Conservation (phyloP, 2,329 filamentous ascomycete genomes). For the Didymella arachidicola region DNA sequence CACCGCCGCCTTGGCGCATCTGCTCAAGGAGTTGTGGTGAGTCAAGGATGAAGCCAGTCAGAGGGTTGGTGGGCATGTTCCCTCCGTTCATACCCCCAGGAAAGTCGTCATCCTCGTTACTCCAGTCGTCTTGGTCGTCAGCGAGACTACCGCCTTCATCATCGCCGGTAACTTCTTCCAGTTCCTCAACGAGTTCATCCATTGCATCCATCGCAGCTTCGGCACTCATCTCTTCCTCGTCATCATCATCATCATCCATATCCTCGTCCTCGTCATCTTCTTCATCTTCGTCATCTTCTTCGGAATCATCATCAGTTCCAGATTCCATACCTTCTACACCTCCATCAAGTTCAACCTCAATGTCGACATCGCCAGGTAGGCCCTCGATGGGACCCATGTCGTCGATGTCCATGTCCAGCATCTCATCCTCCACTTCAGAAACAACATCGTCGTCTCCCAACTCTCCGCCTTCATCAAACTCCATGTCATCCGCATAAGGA, state of each 20-base stretch:
- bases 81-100: conserved; percentile 57
- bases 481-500: conserved; percentile 88
- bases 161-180: conserved; percentile 58
- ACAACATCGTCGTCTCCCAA: conserved; percentile 74
- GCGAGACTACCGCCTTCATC: conserved; percentile 57
- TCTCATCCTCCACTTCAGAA: conserved; percentile 86
- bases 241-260: conserved; percentile 57
- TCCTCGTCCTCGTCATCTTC: conserved; percentile 62
- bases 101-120: conserved; percentile 59
- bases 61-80: conserved; percentile 56
- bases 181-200: conserved; percentile 43
- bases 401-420: conserved; percentile 80
- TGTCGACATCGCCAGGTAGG: conserved; percentile 70
- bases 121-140: conserved; percentile 52
- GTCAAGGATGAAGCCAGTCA: conserved; percentile 46
- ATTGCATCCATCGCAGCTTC: conserved; percentile 34
- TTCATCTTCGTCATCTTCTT: conserved; percentile 64
- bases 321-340: conserved; percentile 66
- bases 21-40: conserved; percentile 50
- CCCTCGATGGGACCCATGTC: conserved; percentile 78
- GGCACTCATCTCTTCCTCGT: conserved; percentile 48
- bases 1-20: conserved; percentile 55
- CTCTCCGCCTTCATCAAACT: conserved; percentile 77
- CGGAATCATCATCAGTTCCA: conserved; percentile 62
- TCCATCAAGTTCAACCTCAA: conserved; percentile 86